A percentile compares a stretch with the other conserved stretches of the same genome.
phyloP scores from a whole-genome alignment of 208 protist genomes.

The Polymyxa betae region DNA sequence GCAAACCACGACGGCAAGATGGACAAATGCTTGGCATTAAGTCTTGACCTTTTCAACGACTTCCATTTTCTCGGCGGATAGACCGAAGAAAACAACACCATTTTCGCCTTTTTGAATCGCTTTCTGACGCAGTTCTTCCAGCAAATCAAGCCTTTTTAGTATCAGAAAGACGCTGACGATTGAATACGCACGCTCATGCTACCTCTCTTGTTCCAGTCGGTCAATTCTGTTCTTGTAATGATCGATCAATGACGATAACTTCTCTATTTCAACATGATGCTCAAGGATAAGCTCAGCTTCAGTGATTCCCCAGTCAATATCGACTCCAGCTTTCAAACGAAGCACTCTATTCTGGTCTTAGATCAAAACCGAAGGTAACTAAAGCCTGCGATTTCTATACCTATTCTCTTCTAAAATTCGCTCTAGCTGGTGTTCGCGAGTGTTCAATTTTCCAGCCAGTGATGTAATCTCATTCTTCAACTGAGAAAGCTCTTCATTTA shows the following conservation, averaged over 20 bases:
- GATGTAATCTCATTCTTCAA: background rate
- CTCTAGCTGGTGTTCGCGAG: slow-evolving; percentile 8
- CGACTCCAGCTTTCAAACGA: slow-evolving; percentile 37
- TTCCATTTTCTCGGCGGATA: slow-evolving; percentile 35
- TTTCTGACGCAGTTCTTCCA: slow-evolving; percentile 17
- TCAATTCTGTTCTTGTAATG: background rate
- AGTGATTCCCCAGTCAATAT: slow-evolving; percentile 5
- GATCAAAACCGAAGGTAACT: background rate
- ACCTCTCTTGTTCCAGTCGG: slow-evolving; percentile 12
- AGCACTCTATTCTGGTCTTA: background rate
- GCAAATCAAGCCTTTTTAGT: too few species aligned
- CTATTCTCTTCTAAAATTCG: background rate
- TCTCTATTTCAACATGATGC: slow-evolving; percentile 22
- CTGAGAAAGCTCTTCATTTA: background rate
- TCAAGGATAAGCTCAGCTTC: slow-evolving; percentile 22
- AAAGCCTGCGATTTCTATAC: background rate
- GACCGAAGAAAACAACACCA: slow-evolving; percentile 29
- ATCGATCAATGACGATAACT: background rate
- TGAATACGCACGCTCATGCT: too few species aligned
- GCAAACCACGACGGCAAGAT: too few species aligned
- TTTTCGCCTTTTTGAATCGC: slow-evolving; percentile 31
- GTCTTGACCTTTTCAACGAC: slow-evolving; percentile 1
- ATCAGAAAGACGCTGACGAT: too few species aligned
- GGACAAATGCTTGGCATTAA: too few species aligned
- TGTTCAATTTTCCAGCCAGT: background rate